phyloP scores from a whole-genome alignment of 2,329 filamentous ascomycete species.

The Pseudogymnoascus sp. region DNA sequence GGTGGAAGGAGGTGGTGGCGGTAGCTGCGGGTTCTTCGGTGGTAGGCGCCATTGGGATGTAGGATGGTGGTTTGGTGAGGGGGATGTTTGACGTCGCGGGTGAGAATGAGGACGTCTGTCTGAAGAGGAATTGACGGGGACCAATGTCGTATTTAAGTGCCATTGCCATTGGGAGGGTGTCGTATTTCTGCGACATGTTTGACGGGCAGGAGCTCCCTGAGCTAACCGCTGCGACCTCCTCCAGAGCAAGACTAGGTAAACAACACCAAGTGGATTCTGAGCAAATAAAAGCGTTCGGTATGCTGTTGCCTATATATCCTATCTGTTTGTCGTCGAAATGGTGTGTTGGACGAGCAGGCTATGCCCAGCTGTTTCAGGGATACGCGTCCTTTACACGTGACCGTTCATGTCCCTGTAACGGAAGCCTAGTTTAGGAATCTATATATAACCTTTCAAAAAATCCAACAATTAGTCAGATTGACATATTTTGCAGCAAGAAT shows the following conservation, averaged over 20 bases:
- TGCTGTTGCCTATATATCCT: neutral
- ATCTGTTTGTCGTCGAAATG: neutral
- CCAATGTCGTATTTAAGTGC: neutral
- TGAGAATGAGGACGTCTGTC: neutral
- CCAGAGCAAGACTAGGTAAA: neutral
- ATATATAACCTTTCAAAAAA: neutral
- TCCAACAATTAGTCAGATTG: neutral
- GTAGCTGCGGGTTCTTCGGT: neutral
- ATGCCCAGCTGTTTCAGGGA: neutral
- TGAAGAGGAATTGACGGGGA: neutral
- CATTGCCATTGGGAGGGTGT: too few relatives aligned
- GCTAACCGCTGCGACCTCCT: neutral
- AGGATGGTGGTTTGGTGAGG: neutral
- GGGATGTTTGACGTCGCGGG: neutral
- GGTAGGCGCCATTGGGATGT: neutral
- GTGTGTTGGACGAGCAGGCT: neutral
- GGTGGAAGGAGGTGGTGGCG: neutral
- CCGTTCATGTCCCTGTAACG: neutral
- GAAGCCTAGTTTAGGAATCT: neutral
- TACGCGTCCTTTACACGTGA: neutral
- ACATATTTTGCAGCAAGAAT: neutral
- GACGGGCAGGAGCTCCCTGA: neutral
- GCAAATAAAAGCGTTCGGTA: neutral
- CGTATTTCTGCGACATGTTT: neutral
- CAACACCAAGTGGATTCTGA: neutral